Evolutionary conservation across 371 early-diverging fungal species (phyloP), one percentile per base, ranked within the genome.

Genomic region (Batkoa obscura): DNA sequence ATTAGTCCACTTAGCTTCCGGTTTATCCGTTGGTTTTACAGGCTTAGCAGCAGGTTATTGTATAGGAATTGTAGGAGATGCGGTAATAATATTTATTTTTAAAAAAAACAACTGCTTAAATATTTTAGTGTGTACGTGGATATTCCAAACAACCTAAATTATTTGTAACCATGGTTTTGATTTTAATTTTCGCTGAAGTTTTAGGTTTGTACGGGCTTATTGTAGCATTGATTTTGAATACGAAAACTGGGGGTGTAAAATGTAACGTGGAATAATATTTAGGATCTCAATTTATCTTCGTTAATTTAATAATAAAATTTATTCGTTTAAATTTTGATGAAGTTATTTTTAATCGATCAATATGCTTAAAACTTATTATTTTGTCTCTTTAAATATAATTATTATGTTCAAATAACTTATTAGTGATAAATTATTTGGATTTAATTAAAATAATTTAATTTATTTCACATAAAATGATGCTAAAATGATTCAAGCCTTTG

Each of bases 151-250:
- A 94, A 66, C 92, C 93, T 32, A 76, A 83, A 66, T 78, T 95
- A 64, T 97, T 90, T 71, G 95, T 97, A 54, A 85, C 88, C 62
- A 83, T 80, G 84, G 88, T 86, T 55, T 75, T 97, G 66, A 92
- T 97, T 56, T 81, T 97, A 58, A 95, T 97, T 85, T 97, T 97
- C 68, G 96, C 98, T 61, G 98, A 97, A 82, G 96, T 97, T 32
- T 75, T 97, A 70, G 94, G 88, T 65, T 73, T 88, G 60, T 86
- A 84, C 59, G 94, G 96, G 46, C 78, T 93, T 47, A 94, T 96
- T 65, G 92, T 97, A 38, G 88, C 90, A 31, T 80, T 97, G 52
- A 94, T 97, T 64, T 69, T 95, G 59, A 94, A 97, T 75, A 92
- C 95, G 58, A 88, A 84, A 70, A 74, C 81, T 15, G 49, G 4